Conservation (phyloP, 1,284 basidiomycete genomes). For the Ustilago vetiveriae region DNA sequence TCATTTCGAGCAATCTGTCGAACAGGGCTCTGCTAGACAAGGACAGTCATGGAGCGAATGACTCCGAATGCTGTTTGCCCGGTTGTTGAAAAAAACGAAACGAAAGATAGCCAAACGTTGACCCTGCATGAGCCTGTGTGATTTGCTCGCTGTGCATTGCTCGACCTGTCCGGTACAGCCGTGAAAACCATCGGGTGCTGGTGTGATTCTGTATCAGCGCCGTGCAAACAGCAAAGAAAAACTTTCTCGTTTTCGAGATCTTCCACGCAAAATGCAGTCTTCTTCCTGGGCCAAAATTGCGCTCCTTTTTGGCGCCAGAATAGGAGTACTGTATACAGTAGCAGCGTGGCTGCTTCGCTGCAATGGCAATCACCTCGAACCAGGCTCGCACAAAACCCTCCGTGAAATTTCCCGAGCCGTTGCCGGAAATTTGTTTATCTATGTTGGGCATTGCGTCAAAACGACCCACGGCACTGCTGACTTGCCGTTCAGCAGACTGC, state of each 20-base stretch:
- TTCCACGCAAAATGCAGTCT: too few relatives aligned
- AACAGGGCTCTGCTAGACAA: conserved; percentile 1
- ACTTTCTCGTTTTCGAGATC: too few relatives aligned
- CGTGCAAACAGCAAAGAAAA: not conserved
- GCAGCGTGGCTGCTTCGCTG: too few relatives aligned
- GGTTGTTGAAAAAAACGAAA: too few relatives aligned
- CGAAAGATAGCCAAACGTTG: not conserved
- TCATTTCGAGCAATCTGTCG: conserved; percentile 6
- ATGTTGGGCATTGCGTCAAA: too few relatives aligned
- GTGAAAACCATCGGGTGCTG: not conserved
- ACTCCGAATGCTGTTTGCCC: not conserved
- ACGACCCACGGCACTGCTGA: too few relatives aligned
- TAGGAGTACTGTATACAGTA: too few relatives aligned
- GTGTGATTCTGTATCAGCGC: too few relatives aligned
- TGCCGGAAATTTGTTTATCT: too few relatives aligned
- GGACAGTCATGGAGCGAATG: not conserved
- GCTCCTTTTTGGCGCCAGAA: not conserved
- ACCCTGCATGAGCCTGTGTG: not conserved
- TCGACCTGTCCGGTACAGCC: not conserved
- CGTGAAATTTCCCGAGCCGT: conserved; percentile 5
- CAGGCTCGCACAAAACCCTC: not conserved
- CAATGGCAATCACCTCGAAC: not conserved
- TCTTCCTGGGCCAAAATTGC: not conserved
- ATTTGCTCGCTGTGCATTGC: not conserved
- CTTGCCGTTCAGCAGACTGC: too few relatives aligned